phyloP scores from a whole-genome alignment of 2,329 filamentous ascomycete species.

The Aureobasidium leucospermi region DNA sequence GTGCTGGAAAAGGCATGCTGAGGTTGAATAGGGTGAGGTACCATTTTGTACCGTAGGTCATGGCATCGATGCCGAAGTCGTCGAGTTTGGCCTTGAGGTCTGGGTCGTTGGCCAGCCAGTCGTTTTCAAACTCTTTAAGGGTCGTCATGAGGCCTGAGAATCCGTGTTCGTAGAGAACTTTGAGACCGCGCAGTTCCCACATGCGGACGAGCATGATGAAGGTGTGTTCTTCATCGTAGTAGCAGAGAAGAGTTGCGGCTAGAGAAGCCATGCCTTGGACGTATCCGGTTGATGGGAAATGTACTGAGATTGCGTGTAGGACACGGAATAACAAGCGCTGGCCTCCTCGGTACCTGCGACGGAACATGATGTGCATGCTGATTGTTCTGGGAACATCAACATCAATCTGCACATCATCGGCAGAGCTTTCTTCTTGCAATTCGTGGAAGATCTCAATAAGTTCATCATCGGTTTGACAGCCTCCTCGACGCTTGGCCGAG shows the following conservation, averaged over 20 bases:
- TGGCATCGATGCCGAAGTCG: conserved; percentile 73
- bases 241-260: conserved; percentile 86
- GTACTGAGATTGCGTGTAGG: conserved; percentile 82
- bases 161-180: conserved; percentile 72
- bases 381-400: conserved; percentile 94
- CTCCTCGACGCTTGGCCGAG: conserved; percentile 61
- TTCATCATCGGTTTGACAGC: conserved; percentile 56
- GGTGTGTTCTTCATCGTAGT: conserved; percentile 89
- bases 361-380: conserved; percentile 95
- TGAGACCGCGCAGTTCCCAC: conserved; percentile 82
- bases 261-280: conserved; percentile 97
- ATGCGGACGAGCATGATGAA: conserved; percentile 96
- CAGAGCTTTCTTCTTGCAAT: conserved; percentile 65
- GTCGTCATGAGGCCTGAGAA: conserved; percentile 84
- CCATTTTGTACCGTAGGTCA: conserved; percentile 94
- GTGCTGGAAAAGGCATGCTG: conserved; percentile 86
- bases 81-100: conserved; percentile 57
- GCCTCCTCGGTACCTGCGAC: conserved; percentile 80
- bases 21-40: conserved; percentile 97
- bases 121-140: conserved; percentile 72
- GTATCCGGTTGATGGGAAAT: conserved; percentile 86
- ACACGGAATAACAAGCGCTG: conserved; percentile 89
- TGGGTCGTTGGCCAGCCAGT: conserved; percentile 66
- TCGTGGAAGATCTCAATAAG: conserved; percentile 65
- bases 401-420: conserved; percentile 95